These are phyloP conservation scores for Botrytis cinerea DNA, from an alignment of 2,329 filamentous ascomycete genomes.

Conservation along the genomic window DNA sequence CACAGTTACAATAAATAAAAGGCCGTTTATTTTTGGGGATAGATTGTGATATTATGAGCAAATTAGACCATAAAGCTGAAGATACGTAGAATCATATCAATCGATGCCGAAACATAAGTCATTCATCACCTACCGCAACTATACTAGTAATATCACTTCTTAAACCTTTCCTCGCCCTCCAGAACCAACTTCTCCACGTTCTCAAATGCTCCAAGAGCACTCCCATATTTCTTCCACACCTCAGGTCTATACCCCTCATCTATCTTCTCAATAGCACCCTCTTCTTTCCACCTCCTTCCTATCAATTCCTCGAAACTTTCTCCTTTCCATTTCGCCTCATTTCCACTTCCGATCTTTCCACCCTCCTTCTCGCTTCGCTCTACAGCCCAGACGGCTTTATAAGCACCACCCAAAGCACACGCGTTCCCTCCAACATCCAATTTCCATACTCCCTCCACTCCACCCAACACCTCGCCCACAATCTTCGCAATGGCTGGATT, in stretches of 20 bases:
- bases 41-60: background rate
- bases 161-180: constrained; percentile 42
- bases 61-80: background rate
- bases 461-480: constrained; percentile 85
- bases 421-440: constrained; percentile 94
- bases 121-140: background rate
- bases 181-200: constrained; percentile 71
- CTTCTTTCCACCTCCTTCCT: constrained; percentile 80
- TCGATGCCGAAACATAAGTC: background rate
- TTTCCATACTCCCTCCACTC: constrained; percentile 85
- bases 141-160: background rate
- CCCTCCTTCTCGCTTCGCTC: constrained; percentile 53
- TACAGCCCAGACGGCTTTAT: constrained; percentile 93
- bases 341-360: background rate
- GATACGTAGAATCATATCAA: background rate
- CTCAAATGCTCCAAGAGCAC: constrained; percentile 74
- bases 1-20: background rate
- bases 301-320: constrained; percentile 91
- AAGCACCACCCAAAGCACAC: constrained; percentile 89
- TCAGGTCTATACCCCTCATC: constrained; percentile 77
- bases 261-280: constrained; percentile 78
- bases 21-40: background rate
- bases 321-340: constrained; percentile 37
- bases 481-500: constrained; percentile 88
- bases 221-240: constrained; percentile 76